A percentile compares a stretch with the other conserved stretches of the same genome.
Conservation (phyloP, 139 green algal species). For the Chlorella vulgaris region DNA sequence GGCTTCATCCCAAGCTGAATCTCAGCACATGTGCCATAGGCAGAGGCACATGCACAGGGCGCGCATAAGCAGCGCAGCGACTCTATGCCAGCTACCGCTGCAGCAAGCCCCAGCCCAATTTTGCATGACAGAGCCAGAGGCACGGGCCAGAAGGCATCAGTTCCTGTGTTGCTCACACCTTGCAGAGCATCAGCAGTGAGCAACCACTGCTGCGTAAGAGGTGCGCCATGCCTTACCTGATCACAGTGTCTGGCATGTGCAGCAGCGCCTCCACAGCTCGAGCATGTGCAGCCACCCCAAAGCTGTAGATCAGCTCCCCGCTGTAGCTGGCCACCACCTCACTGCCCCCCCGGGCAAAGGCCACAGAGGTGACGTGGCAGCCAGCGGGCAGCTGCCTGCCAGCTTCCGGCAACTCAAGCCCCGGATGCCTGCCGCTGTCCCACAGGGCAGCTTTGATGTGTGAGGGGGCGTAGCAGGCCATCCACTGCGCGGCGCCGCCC, state of each 20-base stretch:
- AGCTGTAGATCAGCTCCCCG: slow-evolving; percentile 28
- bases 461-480: slow-evolving; percentile 35
- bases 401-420: background rate
- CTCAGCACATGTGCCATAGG: no score
- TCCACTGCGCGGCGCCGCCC: slow-evolving; percentile 23
- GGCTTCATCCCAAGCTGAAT: no score
- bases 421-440: background rate
- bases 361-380: slow-evolving; percentile 16
- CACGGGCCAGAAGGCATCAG: background rate
- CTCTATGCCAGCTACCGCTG: no score
- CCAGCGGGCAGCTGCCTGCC: background rate
- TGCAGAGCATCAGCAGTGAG: no score
- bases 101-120: no score
- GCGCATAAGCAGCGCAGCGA: no score
- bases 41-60: no score
- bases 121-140: no score
- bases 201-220: no score
- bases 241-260: slow-evolving; percentile 27
- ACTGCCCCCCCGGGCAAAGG: slow-evolving; percentile 21
- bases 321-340: slow-evolving; percentile 33
- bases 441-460: slow-evolving; percentile 21
- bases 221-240: background rate
- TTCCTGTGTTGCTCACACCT: no score
- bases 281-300: slow-evolving; percentile 9
- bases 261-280: slow-evolving; percentile 25